These are phyloP conservation scores for Talaromyces sp. DNA, from an alignment of 2,329 filamentous ascomycete species.

Conservation along the genomic window DNA sequence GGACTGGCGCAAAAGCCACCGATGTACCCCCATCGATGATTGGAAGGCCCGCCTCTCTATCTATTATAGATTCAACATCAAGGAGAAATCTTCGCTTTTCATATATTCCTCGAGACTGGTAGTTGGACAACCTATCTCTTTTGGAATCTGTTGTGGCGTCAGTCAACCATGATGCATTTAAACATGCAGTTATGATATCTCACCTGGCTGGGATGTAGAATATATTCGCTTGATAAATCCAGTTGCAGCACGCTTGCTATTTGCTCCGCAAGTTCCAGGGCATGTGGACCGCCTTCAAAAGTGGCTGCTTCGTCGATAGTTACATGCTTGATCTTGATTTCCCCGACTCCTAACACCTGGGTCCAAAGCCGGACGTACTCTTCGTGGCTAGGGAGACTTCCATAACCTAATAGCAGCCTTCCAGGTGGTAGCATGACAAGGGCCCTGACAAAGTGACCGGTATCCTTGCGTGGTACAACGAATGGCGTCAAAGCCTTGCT, in stretches of 20 bases:
- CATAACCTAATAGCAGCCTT: not conserved
- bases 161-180: not conserved
- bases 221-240: not conserved
- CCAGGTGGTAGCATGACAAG: slow-evolving; percentile 1
- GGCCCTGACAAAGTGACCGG: not conserved
- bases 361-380: not conserved
- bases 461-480: not conserved
- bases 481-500: not conserved
- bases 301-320: not conserved
- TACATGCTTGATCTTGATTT: not conserved
- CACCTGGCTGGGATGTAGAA: not conserved
- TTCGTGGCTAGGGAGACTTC: not conserved
- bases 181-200: not conserved
- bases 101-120: slow-evolving; percentile 5
- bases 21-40: too few relatives aligned
- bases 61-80: not conserved
- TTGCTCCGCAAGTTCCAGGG: not conserved
- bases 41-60: not conserved
- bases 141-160: not conserved
- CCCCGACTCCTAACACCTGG: not conserved
- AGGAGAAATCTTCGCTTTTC: slow-evolving; percentile 2
- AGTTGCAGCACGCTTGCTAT: not conserved
- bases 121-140: slow-evolving; percentile 1
- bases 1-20: not conserved
- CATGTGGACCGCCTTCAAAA: slow-evolving; percentile 2